A percentile compares a stretch with the other conserved stretches of the same genome.
These are phyloP conservation scores for Linnemannia zychae DNA, from an alignment of 192 early-diverging fungal genomes.

Conservation along the genomic window DNA sequence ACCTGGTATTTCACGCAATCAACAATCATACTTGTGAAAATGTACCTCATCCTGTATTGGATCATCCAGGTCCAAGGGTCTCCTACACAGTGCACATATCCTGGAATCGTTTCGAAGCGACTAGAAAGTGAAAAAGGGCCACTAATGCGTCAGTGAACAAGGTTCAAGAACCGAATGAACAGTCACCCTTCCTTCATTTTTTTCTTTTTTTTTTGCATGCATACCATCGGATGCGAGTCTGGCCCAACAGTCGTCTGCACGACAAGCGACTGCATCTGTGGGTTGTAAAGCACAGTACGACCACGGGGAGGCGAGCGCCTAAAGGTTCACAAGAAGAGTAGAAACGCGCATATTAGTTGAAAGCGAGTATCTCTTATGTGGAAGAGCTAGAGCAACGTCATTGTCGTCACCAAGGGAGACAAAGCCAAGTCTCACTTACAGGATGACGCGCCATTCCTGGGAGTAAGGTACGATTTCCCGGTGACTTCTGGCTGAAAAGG, in stretches of 20 bases:
- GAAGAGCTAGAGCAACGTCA: neutral
- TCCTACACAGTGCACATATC: conserved; percentile 53
- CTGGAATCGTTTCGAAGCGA: conserved; percentile 27
- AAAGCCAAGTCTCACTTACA: conserved; percentile 52
- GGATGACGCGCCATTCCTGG: conserved; percentile 68
- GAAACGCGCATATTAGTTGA: neutral
- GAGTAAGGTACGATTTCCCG: conserved; percentile 68
- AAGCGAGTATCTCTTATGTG: neutral
- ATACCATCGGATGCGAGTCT: conserved; percentile 36
- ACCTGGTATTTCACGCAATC: neutral
- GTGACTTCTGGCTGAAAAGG: conserved; percentile 16
- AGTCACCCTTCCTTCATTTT: conserved; percentile 8
- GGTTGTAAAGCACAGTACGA: conserved; percentile 78
- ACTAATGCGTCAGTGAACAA: neutral
- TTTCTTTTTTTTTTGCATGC: neutral
- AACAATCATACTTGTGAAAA: neutral
- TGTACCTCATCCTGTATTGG: conserved; percentile 18
- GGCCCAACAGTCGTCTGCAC: conserved; percentile 56
- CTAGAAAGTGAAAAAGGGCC: conserved; percentile 7
- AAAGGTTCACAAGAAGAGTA: neutral
- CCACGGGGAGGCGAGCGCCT: conserved; percentile 51
- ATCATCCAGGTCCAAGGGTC: conserved; percentile 48
- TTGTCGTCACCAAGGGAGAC: neutral
- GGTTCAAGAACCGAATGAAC: neutral
- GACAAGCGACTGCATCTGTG: conserved; percentile 65